Conservation (phyloP, 805 yeast species). For the Lachancea nothofagi region DNA sequence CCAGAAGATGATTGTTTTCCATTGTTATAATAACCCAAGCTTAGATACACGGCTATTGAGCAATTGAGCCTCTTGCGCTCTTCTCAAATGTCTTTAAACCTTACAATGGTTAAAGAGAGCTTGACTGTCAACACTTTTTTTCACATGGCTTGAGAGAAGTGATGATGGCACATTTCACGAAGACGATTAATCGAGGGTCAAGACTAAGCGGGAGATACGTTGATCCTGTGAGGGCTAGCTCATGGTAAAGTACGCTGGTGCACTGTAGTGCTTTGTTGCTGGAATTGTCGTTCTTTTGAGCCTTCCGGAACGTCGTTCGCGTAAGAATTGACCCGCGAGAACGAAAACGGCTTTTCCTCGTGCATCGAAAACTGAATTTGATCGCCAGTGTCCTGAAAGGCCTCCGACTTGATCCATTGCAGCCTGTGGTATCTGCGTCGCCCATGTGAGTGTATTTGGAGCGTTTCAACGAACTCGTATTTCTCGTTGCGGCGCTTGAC, state of each 20-base stretch:
- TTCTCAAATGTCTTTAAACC: no score
- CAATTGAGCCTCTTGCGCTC: constrained; percentile 1
- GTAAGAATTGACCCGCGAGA: constrained; percentile 52
- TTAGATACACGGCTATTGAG: no score
- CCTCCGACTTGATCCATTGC: constrained; percentile 63
- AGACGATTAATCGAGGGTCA: neutral
- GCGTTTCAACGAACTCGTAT: constrained; percentile 58
- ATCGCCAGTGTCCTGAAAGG: constrained; percentile 50
- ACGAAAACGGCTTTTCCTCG: constrained; percentile 76
- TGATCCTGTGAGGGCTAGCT: no score
- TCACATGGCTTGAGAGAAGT: constrained; percentile 1
- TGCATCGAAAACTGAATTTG: constrained; percentile 50
- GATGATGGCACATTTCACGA: neutral
- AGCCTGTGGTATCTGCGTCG: constrained; percentile 61
- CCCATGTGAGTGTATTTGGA: constrained; percentile 56
- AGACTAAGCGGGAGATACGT: no score
- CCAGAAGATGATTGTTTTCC: constrained; percentile 14
- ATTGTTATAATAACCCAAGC: no score
- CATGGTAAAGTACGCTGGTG: no score
- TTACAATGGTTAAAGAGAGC: no score
- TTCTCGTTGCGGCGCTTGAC: constrained; percentile 54
- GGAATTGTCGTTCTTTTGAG: neutral
- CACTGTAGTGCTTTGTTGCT: no score
- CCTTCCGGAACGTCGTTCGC: neutral
- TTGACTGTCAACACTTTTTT: no score